Evolutionary conservation across 768 basidiomycete genomes (phyloP).

Genomic region (Hypholoma fasciculare): DNA sequence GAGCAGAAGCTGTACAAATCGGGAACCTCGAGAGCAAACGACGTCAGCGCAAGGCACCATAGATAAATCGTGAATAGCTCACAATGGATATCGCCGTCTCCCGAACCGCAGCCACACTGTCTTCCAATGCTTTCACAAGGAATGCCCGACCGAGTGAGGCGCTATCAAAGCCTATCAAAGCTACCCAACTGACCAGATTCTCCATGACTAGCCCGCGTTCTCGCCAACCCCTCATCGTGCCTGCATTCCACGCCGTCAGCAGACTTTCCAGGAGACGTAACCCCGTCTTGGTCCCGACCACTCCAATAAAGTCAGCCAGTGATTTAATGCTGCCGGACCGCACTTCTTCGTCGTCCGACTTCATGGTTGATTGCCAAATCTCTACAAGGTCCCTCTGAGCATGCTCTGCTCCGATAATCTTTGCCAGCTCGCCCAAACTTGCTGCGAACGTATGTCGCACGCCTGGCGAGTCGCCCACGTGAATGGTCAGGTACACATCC

Average conservation of each 20-base stretch:
- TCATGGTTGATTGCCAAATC: constrained; percentile 66
- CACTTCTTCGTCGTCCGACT: constrained; percentile 65
- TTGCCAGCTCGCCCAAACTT: constrained; percentile 85
- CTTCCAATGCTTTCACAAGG: constrained; percentile 63
- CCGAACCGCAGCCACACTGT: constrained; percentile 82
- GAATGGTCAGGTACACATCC: constrained; percentile 63
- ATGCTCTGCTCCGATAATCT: constrained; percentile 74
- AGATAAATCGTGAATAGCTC: constrained; percentile 31
- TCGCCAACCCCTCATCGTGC: constrained; percentile 69
- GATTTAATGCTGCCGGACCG: constrained; percentile 71
- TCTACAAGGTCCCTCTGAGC: constrained; percentile 67
- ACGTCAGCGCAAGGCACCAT: neutral
- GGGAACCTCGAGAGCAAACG: constrained; percentile 40
- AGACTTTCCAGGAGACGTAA: constrained; percentile 45
- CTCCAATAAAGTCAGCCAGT: constrained; percentile 53
- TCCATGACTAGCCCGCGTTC: constrained; percentile 72
- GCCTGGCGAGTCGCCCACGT: constrained; percentile 56
- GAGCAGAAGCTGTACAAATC: constrained; percentile 41
- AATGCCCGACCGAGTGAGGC: constrained; percentile 53
- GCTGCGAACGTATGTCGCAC: constrained; percentile 84
- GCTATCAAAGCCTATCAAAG: constrained; percentile 38
- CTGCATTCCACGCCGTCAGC: constrained; percentile 56
- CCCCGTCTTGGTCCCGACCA: constrained; percentile 51
- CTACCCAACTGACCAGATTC: constrained; percentile 50
- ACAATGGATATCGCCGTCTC: constrained; percentile 71